Conservation (phyloP, 371 early-diverging fungal species). For the Mortierella sp. region DNA sequence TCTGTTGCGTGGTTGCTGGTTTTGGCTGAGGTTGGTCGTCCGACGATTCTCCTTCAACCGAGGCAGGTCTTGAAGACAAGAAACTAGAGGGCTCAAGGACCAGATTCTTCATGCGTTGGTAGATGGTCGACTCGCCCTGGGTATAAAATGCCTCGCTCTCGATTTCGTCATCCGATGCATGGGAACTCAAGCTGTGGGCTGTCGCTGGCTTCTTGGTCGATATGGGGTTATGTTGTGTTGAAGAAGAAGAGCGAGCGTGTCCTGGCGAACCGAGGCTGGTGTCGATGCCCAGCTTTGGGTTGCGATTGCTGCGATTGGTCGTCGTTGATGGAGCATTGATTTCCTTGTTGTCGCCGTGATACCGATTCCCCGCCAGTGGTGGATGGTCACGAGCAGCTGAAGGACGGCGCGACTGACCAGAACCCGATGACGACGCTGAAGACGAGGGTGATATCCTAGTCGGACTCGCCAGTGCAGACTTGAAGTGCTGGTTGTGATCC, state of each 20-base stretch:
- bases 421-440: slow-evolving; percentile 27
- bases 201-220: slow-evolving; percentile 2
- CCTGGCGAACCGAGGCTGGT: slow-evolving; percentile 4
- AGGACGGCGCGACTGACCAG: slow-evolving; percentile 10
- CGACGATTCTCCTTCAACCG: slow-evolving; percentile 16
- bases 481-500: slow-evolving; percentile 12
- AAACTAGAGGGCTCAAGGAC: slow-evolving; percentile 25
- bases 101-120: slow-evolving; percentile 46
- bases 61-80: slow-evolving; percentile 10
- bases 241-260: not conserved
- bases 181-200: slow-evolving; percentile 43
- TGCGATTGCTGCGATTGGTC: slow-evolving; percentile 13
- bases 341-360: slow-evolving; percentile 1
- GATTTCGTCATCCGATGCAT: slow-evolving; percentile 52
- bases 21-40: not conserved
- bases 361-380: not conserved
- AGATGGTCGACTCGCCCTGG: slow-evolving; percentile 56
- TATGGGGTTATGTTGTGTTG: not conserved
- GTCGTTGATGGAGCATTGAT: not conserved
- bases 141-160: slow-evolving; percentile 58
- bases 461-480: slow-evolving; percentile 28
- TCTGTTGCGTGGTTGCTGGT: slow-evolving; percentile 10
- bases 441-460: slow-evolving; percentile 23
- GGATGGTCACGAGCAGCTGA: not conserved
- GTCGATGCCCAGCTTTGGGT: slow-evolving; percentile 28